These are phyloP conservation scores for Beauveria asiatica DNA, from an alignment of 2,329 filamentous ascomycete species.

Conservation along the genomic window DNA sequence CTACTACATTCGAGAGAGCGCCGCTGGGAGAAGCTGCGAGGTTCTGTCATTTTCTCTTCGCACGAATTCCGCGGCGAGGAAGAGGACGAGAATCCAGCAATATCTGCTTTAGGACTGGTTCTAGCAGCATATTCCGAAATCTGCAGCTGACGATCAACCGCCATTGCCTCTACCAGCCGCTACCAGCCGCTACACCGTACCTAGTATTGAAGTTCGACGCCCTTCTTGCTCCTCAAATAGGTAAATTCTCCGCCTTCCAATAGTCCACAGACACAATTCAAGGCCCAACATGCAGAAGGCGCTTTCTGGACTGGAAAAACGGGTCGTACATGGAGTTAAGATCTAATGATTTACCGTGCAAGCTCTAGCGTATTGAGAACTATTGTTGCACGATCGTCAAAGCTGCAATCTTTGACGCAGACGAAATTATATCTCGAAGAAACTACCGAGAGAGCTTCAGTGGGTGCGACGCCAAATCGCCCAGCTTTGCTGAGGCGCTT, in stretches of 20 bases:
- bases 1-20: slow-evolving; percentile 19
- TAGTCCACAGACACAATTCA: neutral
- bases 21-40: neutral
- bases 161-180: neutral
- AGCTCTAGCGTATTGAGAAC: neutral
- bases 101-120: neutral
- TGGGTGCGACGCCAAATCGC: neutral
- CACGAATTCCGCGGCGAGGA: neutral
- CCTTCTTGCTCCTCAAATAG: neutral
- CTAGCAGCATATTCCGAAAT: neutral
- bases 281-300: neutral
- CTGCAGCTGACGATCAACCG: neutral
- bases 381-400: neutral
- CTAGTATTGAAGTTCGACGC: neutral
- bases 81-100: neutral
- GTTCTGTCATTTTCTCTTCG: neutral
- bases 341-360: neutral
- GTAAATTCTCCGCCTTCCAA: neutral
- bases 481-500: slow-evolving; percentile 14
- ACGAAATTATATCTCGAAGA: neutral
- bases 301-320: neutral
- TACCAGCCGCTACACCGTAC: neutral
- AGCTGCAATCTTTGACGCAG: neutral
- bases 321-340: neutral
- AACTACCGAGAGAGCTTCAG: neutral